Evolutionary conservation across 805 yeast genomes (phyloP).

Genomic region (Candida arabinofermentans): DNA sequence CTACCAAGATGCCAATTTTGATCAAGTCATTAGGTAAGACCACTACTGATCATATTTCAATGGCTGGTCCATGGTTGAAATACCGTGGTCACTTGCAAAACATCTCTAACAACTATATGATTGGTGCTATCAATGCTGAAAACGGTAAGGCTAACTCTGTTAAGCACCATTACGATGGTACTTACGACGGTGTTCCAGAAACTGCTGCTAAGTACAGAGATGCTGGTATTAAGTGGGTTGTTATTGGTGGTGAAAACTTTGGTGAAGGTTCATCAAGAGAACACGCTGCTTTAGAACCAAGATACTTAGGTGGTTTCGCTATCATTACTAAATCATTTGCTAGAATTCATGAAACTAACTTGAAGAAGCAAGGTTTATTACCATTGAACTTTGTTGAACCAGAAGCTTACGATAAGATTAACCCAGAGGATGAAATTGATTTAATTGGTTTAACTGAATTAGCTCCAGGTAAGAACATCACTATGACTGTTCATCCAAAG

Average conservation of each 20-base stretch:
- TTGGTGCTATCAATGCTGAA: constrained; percentile 97
- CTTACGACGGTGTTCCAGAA: constrained; percentile 93
- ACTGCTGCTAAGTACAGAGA: constrained; percentile 94
- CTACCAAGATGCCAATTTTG: constrained; percentile 82
- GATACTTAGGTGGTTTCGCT: constrained; percentile 97
- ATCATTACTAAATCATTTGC: constrained; percentile 97
- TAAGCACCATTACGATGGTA: constrained; percentile 88
- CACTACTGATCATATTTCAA: constrained; percentile 98
- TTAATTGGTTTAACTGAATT: constrained; percentile 76
- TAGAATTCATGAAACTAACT: constrained; percentile 98
- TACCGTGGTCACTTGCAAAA: constrained; percentile 99
- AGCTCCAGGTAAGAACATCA: constrained; percentile 91
- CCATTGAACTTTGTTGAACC: constrained; percentile 91
- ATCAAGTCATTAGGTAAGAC: constrained; percentile 97
- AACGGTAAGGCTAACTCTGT: constrained; percentile 91
- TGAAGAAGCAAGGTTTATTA: constrained; percentile 98
- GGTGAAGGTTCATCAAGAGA: constrained; percentile 99
- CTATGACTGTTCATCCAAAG: constrained; percentile 67
- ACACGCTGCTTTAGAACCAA: constrained; percentile 99
- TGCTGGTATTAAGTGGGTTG: constrained; percentile 91
- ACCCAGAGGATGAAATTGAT: constrained; percentile 87
- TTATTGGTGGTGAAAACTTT: constrained; percentile 96
- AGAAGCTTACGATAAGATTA: constrained; percentile 90
- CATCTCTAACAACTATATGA: constrained; percentile 98
- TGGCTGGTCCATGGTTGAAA: constrained; percentile 99